phyloP scores from a whole-genome alignment of 768 basidiomycete genomes.

The Boletus barrowsii region DNA sequence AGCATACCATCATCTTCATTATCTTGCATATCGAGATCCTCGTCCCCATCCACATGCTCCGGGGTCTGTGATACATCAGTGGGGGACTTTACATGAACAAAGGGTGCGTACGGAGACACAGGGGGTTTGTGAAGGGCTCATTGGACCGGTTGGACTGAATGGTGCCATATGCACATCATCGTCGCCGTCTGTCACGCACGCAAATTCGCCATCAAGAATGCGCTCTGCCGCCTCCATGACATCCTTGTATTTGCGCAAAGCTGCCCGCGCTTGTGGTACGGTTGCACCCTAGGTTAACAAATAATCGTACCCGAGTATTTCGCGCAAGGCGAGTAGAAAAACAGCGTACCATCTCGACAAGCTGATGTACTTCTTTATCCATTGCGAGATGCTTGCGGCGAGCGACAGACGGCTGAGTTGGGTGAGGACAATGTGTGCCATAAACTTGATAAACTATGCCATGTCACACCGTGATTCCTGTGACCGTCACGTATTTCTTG shows the following conservation, averaged over 20 bases:
- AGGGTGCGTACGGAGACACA: constrained; percentile 20
- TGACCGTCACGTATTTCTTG: constrained; percentile 8
- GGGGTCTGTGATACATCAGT: constrained; percentile 47
- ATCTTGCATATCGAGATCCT: constrained; percentile 44
- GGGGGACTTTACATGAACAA: neutral
- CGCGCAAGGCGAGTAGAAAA: neutral
- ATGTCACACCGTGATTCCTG: constrained; percentile 25
- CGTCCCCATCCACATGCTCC: constrained; percentile 51
- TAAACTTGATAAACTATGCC: constrained; percentile 18
- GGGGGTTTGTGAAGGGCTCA: constrained; percentile 31
- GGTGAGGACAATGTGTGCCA: constrained; percentile 11
- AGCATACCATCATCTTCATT: constrained; percentile 51
- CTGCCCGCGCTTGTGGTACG: constrained; percentile 74
- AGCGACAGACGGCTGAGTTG: constrained; percentile 2
- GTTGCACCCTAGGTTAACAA: constrained; percentile 67
- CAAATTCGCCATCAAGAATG: constrained; percentile 82
- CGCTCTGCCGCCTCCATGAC: constrained; percentile 90
- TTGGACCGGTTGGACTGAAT: constrained; percentile 16
- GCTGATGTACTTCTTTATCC: constrained; percentile 55
- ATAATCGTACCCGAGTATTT: neutral
- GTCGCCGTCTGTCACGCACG: constrained; percentile 54
- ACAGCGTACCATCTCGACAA: constrained; percentile 55
- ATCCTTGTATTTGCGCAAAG: constrained; percentile 78
- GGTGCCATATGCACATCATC: constrained; percentile 50
- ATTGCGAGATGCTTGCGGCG: constrained; percentile 27